Evolutionary conservation across 192 early-diverging fungal species (phyloP).

Genomic region (Coemansia sp.): DNA sequence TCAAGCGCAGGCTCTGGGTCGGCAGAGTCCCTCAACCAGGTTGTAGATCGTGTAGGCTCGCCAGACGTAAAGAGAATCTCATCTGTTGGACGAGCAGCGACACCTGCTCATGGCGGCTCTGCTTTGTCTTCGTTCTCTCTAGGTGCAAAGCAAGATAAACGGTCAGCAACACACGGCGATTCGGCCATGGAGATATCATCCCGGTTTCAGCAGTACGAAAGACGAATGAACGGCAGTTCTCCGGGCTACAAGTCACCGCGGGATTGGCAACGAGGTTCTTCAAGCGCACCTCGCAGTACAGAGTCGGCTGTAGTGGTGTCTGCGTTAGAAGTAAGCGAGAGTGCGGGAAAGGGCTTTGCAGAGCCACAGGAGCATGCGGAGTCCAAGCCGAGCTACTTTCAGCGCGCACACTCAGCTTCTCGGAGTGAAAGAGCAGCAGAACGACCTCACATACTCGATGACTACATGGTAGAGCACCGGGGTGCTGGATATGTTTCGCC

Average conservation of each 20-base stretch:
- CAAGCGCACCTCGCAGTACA: not conserved
- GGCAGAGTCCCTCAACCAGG: conserved; percentile 8
- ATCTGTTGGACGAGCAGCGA: not conserved
- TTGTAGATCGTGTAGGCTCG: conserved; percentile 3
- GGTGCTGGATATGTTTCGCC: conserved; percentile 27
- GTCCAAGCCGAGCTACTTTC: conserved; percentile 10
- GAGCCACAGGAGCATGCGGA: not conserved
- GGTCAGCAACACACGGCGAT: conserved; percentile 18
- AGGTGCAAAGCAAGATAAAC: conserved; percentile 11
- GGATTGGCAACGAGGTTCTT: not conserved
- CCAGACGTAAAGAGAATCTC: conserved; percentile 4
- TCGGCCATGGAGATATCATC: conserved; percentile 32
- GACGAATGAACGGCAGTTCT: conserved; percentile 19
- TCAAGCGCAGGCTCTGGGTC: conserved; percentile 5
- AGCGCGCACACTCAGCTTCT: conserved; percentile 12
- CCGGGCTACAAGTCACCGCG: conserved; percentile 3
- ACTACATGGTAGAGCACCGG: not conserved
- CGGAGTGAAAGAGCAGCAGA: conserved; percentile 14
- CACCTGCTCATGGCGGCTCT: not conserved
- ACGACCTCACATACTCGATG: not conserved
- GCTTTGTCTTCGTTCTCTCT: not conserved
- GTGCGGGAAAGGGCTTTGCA: not conserved
- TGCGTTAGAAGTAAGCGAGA: not conserved
- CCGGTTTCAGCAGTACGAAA: conserved; percentile 46
- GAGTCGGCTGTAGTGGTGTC: conserved; percentile 3